Percentiles rank a stretch among this genome's conserved stretches.
phyloP scores from a whole-genome alignment of 305 asterid species.

The Fraxinus floribunda region DNA sequence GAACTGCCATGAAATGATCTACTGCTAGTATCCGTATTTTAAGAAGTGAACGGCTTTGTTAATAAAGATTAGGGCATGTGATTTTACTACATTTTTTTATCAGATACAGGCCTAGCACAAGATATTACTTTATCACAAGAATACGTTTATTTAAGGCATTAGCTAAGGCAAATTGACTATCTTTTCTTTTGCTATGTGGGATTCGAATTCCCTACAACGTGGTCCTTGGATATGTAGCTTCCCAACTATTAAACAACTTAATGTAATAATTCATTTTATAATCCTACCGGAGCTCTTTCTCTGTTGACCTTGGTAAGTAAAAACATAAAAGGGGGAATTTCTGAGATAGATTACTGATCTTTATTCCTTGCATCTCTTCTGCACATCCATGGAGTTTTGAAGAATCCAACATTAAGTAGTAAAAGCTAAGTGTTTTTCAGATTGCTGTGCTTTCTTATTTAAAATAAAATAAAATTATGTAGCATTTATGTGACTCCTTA shows the following conservation, averaged over 20 bases:
- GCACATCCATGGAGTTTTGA: too few relatives aligned
- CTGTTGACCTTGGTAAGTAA: background rate
- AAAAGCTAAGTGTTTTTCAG: too few relatives aligned
- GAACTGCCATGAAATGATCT: background rate
- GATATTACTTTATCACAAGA: background rate
- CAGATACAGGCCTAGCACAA: background rate
- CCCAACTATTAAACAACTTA: background rate
- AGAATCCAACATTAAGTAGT: too few relatives aligned
- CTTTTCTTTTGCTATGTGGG: background rate
- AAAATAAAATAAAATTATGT: background rate
- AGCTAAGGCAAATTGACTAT: background rate
- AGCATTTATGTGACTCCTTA: background rate
- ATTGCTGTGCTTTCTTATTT: too few relatives aligned
- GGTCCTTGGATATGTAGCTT: background rate
- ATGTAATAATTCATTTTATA: background rate
- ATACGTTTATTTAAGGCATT: background rate
- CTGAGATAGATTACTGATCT: background rate
- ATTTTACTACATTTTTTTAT: background rate
- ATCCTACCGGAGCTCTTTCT: background rate
- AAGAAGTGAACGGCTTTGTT: background rate
- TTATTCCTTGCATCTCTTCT: too few relatives aligned
- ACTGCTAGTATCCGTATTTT: background rate
- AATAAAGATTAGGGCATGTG: background rate
- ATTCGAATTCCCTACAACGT: background rate
- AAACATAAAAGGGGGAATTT: background rate